phyloP scores from a whole-genome alignment of 345 rosid genomes.

The Brassica rapa region DNA sequence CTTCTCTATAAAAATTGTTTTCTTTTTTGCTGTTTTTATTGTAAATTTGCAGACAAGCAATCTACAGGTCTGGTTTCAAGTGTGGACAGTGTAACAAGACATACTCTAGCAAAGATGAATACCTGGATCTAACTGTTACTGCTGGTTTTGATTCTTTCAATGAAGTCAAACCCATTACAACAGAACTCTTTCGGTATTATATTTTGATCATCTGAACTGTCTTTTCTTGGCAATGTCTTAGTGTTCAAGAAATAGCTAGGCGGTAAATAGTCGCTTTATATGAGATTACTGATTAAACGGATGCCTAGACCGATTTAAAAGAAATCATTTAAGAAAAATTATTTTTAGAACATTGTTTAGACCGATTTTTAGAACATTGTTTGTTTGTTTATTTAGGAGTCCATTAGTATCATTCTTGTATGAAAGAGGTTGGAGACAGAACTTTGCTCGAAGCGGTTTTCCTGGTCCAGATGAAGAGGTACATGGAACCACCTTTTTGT shows the following conservation, averaged over 20 bases:
- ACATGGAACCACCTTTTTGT: neutral
- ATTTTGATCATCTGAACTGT: neutral
- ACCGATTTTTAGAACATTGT: neutral
- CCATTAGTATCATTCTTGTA: slow-evolving; percentile 89
- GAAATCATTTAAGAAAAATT: too few relatives aligned
- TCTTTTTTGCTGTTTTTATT: neutral
- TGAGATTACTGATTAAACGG: neutral
- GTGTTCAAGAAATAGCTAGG: neutral
- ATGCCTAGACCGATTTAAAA: neutral
- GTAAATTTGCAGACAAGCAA: slow-evolving; percentile 63
- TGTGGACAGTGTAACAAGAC: slow-evolving; percentile 77
- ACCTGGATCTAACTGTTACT: slow-evolving; percentile 79
- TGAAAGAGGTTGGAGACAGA: slow-evolving; percentile 97
- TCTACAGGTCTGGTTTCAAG: slow-evolving; percentile 89
- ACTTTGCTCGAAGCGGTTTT: slow-evolving; percentile 73
- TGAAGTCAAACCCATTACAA: slow-evolving; percentile 68
- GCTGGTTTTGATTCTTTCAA: slow-evolving; percentile 62
- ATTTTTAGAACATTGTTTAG: too few relatives aligned
- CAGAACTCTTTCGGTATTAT: slow-evolving; percentile 82
- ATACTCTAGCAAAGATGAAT: slow-evolving; percentile 79
- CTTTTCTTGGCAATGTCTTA: neutral
- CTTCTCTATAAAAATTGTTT: neutral
- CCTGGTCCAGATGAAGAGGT: slow-evolving; percentile 98
- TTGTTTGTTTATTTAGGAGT: slow-evolving; percentile 53
- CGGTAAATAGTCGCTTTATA: too few relatives aligned